These are phyloP conservation scores for Sporothrix pseudoabietina DNA, from an alignment of 2,329 filamentous ascomycete genomes.

Conservation along the genomic window DNA sequence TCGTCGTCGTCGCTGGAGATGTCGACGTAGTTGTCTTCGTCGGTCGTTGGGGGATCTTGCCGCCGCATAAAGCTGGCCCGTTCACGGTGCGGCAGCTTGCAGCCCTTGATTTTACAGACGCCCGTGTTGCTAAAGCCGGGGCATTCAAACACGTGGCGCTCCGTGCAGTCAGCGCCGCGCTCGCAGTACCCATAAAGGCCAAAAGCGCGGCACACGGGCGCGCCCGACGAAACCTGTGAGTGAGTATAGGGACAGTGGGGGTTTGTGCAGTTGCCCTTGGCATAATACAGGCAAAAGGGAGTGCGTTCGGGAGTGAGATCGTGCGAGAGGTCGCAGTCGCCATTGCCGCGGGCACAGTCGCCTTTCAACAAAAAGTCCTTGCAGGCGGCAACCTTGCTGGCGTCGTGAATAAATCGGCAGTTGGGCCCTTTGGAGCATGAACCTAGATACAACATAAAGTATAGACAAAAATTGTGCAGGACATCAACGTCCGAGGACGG, in stretches of 20 bases:
- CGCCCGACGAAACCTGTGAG: slow-evolving; percentile 72
- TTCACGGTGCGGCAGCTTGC: slow-evolving; percentile 84
- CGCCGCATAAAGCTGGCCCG: slow-evolving; percentile 78
- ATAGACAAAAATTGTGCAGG: background rate
- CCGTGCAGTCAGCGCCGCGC: slow-evolving; percentile 72
- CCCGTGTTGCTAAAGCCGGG: slow-evolving; percentile 93
- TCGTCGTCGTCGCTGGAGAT: slow-evolving; percentile 72
- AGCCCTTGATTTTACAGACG: slow-evolving; percentile 76
- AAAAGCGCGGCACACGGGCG: slow-evolving; percentile 81
- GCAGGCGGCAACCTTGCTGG: slow-evolving; percentile 85
- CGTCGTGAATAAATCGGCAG: slow-evolving; percentile 83
- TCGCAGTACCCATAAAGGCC: slow-evolving; percentile 87
- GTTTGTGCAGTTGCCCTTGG: slow-evolving; percentile 88
- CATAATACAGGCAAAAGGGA: slow-evolving; percentile 86
- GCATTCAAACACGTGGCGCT: slow-evolving; percentile 90
- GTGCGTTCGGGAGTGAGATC: slow-evolving; percentile 79
- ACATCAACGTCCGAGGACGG: background rate
- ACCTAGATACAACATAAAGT: slow-evolving; percentile 56
- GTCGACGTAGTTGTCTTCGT: slow-evolving; percentile 41
- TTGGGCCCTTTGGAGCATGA: slow-evolving; percentile 78
- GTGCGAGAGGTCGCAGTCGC: slow-evolving; percentile 88
- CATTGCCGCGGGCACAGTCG: slow-evolving; percentile 69
- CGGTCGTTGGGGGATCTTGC: slow-evolving; percentile 53
- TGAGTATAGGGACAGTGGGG: slow-evolving; percentile 84
- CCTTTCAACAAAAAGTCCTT: slow-evolving; percentile 81